Evolutionary conservation across 306 rosid species (phyloP).

Genomic region (Pyrus betulifolia): DNA sequence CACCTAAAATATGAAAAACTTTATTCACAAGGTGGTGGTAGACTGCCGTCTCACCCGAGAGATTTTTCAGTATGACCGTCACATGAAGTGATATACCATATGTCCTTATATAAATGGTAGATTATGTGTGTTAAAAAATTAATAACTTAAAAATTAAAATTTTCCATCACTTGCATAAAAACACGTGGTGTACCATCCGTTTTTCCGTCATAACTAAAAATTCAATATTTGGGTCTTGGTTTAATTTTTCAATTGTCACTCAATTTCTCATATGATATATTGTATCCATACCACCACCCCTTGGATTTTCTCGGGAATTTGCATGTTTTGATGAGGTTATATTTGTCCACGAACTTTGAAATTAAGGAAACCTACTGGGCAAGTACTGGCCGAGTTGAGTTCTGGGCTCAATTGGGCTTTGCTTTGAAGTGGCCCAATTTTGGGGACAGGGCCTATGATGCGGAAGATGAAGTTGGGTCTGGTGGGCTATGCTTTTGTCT

Average conservation of each 20-base stretch:
- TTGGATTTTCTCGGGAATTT: not conserved
- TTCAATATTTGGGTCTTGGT: not conserved
- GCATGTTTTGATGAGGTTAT: not conserved
- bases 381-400: not conserved
- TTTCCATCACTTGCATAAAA: too few relatives aligned
- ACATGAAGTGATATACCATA: too few relatives aligned
- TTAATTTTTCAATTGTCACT: not conserved
- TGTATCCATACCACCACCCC: not conserved
- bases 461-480: not conserved
- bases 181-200: too few relatives aligned
- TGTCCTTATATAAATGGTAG: too few relatives aligned
- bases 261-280: conserved; percentile 9
- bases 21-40: conserved; percentile 18
- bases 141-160: too few relatives aligned
- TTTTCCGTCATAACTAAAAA: too few relatives aligned
- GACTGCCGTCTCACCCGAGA: not conserved
- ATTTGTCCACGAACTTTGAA: not conserved
- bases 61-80: too few relatives aligned
- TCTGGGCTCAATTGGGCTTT: not conserved
- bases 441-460: not conserved
- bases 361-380: not conserved
- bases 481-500: not conserved
- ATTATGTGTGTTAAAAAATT: too few relatives aligned
- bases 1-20: conserved; percentile 2
- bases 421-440: not conserved